Evolutionary conservation across 345 rosid genomes (phyloP), one percentile per base, ranked within the genome.

Genomic region (Gynandropsis gynandra): DNA sequence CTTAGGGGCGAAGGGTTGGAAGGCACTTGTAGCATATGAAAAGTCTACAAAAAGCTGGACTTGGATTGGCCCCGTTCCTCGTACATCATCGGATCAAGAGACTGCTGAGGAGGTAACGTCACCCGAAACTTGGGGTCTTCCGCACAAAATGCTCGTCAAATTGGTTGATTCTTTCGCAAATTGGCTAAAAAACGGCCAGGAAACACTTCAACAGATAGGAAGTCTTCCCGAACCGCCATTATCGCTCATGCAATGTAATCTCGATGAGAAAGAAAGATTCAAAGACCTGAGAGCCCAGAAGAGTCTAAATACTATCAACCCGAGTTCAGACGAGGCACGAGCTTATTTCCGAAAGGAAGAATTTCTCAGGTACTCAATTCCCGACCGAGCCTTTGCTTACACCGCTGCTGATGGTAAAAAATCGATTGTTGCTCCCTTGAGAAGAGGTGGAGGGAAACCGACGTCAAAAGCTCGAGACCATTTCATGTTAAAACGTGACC

Each of bases 391-490:
- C 54, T 93, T 93, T 76, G 74, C 72, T 42, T 93, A 88, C 70
- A 93, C 95, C 7, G 95, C 97, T 66, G 95, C 97, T 54, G 99
- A 93, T 81, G 97, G 99, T 59, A 88, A 71, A 62, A 93, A 88
- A 55, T 85, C 99, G 10, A 72, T 88, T 50, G 99, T 93, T 68
- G 97, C 99, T 54, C 99, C 99, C 24, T 67, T 93, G 73, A 85
- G 97, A 77, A 88, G 99, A 73, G 81, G 97, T 42, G 97, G 99
- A 14, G 99, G 99, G 43, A 93, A 93, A 79, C 99, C 99, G 60
- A 93, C 99, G 65, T 88, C 99, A 41, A 93, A 93, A 74, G 95
- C 99, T 43, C 81, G 99, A 35, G 99, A 93, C 54, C 99, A 93
- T 76, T 93, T 88, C 64, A 93, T 93, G 99, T 76, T 93, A 76